Evolutionary conservation across 257 asterid genomes (phyloP), one percentile per base, ranked within the genome.

Genomic region (Solanum raphanifolium): DNA sequence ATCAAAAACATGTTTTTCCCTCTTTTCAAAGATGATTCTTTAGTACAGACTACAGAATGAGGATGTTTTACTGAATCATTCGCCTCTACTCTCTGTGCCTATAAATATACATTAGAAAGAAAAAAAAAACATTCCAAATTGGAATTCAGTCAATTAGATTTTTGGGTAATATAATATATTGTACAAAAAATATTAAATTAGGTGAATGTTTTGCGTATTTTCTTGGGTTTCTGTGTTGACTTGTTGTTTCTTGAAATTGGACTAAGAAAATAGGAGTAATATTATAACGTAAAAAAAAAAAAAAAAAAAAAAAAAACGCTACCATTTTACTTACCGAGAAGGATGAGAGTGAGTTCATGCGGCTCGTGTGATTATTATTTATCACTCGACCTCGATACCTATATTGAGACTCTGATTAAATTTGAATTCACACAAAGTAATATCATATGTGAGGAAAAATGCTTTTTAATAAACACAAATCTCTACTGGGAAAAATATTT

Each of bases 151-250:
- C 29, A 31, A 29, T 81, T 23, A 10, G 29, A 48, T 2, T 18
- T 48, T 81, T 81, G 39, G 69, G 20, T 46, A 31, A 55, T 46
- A 29, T 48, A 82, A 82, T 48, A 82, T 29, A 82, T 18, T 27
- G 38, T 74, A 2, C 34, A 16, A 16, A 18, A 65, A 41, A 25
- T 39, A 85, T 68, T 66, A 36, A 87, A 86, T 69, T 85, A 23
- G 90, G 87, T 87, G 90, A 83, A 68, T 85, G 85, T 82, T 69
- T 60, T 41, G 87, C 75, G 86, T 8, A 46, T 86, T 68, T 65
- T 83, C 58, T 88, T 89, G 85, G 92, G 88, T 91, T 88, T 86
- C 34, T 25, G 74, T 85, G 89, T 92, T 90, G 94, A 91, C 91
- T 78, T 79, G 7, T 1, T 84, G 86, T 13, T 25, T 82, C 5